Percentiles rank a stretch among this genome's conserved stretches.
phyloP scores from a whole-genome alignment of 2,329 filamentous ascomycete species.

The Keithomyces neogunnii region DNA sequence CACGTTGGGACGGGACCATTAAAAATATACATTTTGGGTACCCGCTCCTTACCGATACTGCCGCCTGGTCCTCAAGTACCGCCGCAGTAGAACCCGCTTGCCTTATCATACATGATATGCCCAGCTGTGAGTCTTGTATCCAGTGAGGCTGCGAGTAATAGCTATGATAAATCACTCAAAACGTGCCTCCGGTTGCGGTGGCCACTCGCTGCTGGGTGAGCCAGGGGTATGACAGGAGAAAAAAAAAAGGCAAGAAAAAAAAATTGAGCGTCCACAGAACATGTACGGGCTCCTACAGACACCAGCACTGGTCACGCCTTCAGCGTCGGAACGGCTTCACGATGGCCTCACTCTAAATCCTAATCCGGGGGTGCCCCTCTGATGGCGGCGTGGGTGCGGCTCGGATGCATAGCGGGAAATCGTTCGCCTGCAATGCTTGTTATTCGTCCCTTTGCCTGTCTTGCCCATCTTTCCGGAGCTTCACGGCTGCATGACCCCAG shows the following conservation, averaged over 20 bases:
- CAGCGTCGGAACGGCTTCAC: not conserved
- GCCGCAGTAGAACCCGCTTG: slow-evolving; percentile 3
- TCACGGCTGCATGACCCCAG: slow-evolving; percentile 7
- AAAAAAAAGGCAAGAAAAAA: not conserved
- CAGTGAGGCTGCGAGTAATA: not conserved
- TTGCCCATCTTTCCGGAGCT: slow-evolving; percentile 8
- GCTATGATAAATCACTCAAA: slow-evolving; percentile 9
- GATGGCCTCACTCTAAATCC: not conserved
- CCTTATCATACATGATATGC: not conserved
- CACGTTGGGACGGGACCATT: not conserved
- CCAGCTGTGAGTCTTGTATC: not conserved
- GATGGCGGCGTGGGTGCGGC: slow-evolving; percentile 1
- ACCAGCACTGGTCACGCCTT: not conserved
- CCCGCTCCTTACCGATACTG: slow-evolving; percentile 3
- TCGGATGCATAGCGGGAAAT: not conserved
- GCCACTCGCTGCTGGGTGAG: slow-evolving; percentile 4
- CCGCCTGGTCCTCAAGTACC: slow-evolving; percentile 3
- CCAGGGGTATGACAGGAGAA: not conserved
- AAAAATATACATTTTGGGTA: slow-evolving; percentile 1
- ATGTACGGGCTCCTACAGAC: not conserved
- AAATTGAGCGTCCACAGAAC: not conserved
- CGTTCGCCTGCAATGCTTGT: not conserved
- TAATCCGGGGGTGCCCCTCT: not conserved
- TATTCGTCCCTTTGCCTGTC: not conserved
- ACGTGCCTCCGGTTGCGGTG: slow-evolving; percentile 3